Evolutionary conservation across 1,284 basidiomycete genomes (phyloP).

Genomic region (Cryptococcus sp.): DNA sequence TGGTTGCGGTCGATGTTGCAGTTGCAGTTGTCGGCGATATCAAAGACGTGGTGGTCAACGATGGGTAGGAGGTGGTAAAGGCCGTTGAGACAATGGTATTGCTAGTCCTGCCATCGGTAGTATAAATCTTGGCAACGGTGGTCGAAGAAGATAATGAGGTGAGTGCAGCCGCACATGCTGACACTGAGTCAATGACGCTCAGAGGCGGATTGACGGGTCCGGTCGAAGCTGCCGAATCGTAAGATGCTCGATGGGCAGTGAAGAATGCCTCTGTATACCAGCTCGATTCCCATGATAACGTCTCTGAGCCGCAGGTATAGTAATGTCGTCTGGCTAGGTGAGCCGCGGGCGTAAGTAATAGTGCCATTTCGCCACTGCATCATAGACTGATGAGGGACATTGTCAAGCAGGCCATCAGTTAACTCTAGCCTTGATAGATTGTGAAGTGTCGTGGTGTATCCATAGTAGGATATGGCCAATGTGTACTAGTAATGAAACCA

Average conservation of each 20-base stretch:
- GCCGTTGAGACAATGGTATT: not conserved
- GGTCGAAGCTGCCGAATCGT: conserved; percentile 31
- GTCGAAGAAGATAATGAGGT: too few species aligned
- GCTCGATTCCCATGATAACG: conserved; percentile 25
- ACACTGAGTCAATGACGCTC: conserved; percentile 20
- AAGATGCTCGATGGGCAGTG: conserved; percentile 23
- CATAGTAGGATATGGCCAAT: too few species aligned
- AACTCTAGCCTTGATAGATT: too few species aligned
- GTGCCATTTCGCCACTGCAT: not conserved
- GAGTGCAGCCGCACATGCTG: conserved; percentile 9
- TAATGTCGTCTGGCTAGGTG: conserved; percentile 20
- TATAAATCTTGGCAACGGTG: not conserved
- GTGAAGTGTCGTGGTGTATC: too few species aligned
- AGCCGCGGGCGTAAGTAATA: not conserved
- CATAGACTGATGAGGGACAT: too few species aligned
- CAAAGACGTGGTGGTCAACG: conserved; percentile 5
- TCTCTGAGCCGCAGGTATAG: conserved; percentile 29
- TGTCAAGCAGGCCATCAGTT: too few species aligned
- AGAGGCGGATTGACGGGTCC: conserved; percentile 40
- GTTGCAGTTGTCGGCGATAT: not conserved
- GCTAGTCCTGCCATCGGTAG: conserved; percentile 1
- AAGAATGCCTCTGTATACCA: conserved; percentile 46
- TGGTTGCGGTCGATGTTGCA: not conserved
- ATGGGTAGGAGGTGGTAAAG: too few species aligned
- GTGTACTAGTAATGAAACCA: too few species aligned